These are phyloP conservation scores for Rhodotorula toruloides DNA, from an alignment of 768 basidiomycete genomes.

Conservation along the genomic window DNA sequence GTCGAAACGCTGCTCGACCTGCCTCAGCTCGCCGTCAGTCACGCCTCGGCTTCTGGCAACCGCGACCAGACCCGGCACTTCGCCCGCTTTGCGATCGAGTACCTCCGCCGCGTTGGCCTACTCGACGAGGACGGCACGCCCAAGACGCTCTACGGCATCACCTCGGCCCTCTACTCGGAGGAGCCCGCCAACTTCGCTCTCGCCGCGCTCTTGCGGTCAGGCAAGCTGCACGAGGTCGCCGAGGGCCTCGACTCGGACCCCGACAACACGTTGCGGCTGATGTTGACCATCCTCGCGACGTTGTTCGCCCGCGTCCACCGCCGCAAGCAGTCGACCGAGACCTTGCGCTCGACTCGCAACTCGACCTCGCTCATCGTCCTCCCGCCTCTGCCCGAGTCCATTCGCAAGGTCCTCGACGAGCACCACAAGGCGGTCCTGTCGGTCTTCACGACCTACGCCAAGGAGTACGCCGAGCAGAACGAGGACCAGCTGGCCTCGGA, in stretches of 20 bases:
- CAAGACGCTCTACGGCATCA: conserved; percentile 38
- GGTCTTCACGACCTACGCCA: conserved; percentile 58
- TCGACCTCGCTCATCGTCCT: conserved; percentile 60
- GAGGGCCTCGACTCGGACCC: conserved; percentile 44
- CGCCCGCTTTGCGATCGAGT: conserved; percentile 66
- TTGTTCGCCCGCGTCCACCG: conserved; percentile 62
- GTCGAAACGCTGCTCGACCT: conserved; percentile 57
- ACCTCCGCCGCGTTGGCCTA: conserved; percentile 58
- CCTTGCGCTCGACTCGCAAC: conserved; percentile 47
- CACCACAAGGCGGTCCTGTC: conserved; percentile 55
- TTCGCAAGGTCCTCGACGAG: conserved; percentile 49
- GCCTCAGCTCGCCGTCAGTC: conserved; percentile 56
- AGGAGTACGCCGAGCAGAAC: conserved; percentile 53
- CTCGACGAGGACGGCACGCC: conserved; percentile 54
- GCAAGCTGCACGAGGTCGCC: conserved; percentile 60
- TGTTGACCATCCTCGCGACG: conserved; percentile 59
- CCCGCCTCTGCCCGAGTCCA: conserved; percentile 52
- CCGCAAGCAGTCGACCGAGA: conserved; percentile 51
- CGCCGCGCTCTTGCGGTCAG: conserved; percentile 56
- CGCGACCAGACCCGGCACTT: conserved; percentile 61
- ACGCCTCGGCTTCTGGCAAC: conserved; percentile 46
- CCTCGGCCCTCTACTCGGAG: conserved; percentile 50
- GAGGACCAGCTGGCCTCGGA: conserved; percentile 51
- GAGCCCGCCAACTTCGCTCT: conserved; percentile 69
- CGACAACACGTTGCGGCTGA: conserved; percentile 52